Base-by-base conservation (phyloP, 768 basidiomycete species). In the Termitomyces sp. region DNA sequence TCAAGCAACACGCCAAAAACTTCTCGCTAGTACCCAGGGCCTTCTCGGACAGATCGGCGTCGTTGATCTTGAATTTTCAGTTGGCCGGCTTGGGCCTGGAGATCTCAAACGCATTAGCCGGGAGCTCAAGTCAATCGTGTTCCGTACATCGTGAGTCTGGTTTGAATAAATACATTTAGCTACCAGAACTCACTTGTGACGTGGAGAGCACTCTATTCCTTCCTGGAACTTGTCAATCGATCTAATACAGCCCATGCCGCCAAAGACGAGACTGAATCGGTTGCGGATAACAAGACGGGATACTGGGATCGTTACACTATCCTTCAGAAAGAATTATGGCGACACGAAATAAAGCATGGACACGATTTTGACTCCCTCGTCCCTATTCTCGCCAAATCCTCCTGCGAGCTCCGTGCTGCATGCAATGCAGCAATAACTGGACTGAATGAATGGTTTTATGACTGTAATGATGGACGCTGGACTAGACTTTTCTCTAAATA, bases 351-450 rank as follows among this genome's bases (percentile, higher is more conserved):
- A 0, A 63, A 68, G 30, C 74, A 78, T 51, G 78, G 78, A 0
- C 77, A 80, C 57, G 71, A 73, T 53, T 68, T 80, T 16, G 73
- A 76, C 53, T 63, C 70, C 0, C 69, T 77, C 18, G 66, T 78
- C 10, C 79, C 77, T 16, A 74, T 79, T 40, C 67, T 80, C n/a
- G 67, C 66, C 0, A 46, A 64, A 4, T 70, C 73, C 7, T 77
- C 79, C 9, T 63, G 60, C 1, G 66, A 68, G 0, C 66, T 80
- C 5, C 71, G 78, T 7, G 48, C 48, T 1, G 67, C 74, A 1
- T 74, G 73, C 26, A 69, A 70, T 20, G 62, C 60, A 2, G 70
- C 64, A 0, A 26, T 74, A 3, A 47, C 45, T 0, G 64, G 55
- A 2, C 38, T 70, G 5, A 61, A 61, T 1, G 68, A 65, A 6